phyloP scores from a whole-genome alignment of 306 rosid genomes.

The Cucumis cinereus region DNA sequence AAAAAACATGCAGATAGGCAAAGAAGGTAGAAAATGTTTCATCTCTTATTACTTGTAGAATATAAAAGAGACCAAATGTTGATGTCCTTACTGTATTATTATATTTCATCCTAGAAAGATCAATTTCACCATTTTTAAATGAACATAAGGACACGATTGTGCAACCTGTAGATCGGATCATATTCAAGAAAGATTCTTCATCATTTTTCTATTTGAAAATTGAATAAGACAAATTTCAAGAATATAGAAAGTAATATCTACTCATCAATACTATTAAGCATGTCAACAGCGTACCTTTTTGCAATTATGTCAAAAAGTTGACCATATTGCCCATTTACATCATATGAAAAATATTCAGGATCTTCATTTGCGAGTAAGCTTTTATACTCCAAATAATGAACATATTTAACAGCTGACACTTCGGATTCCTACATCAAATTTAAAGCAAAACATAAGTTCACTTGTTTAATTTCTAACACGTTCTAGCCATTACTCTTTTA shows the following conservation, averaged over 20 bases:
- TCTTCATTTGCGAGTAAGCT: slow-evolving; percentile 51
- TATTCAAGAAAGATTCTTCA: background rate
- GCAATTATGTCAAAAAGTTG: slow-evolving; percentile 67
- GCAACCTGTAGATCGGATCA: background rate
- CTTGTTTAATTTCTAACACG: background rate
- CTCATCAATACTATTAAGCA: background rate
- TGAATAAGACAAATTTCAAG: background rate
- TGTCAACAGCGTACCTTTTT: slow-evolving; percentile 34
- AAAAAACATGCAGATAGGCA: too few species aligned
- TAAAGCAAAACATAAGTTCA: slow-evolving; percentile 11
- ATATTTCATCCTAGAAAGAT: too few species aligned
- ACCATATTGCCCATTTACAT: slow-evolving; percentile 63
- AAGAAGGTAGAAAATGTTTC: too few species aligned
- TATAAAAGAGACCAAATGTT: too few species aligned
- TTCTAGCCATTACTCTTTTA: background rate
- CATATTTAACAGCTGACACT: slow-evolving; percentile 89
- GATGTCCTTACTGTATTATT: too few species aligned
- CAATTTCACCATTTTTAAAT: too few species aligned
- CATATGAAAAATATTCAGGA: slow-evolving; percentile 60
- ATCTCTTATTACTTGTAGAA: too few species aligned
- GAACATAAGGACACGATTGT: too few species aligned
- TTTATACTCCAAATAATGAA: slow-evolving; percentile 57
- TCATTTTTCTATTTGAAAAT: background rate
- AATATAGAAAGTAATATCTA: background rate
- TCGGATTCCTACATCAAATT: slow-evolving; percentile 55